Conservation (phyloP, 2,329 filamentous ascomycete species). For the Tetracladium maxilliforme region DNA sequence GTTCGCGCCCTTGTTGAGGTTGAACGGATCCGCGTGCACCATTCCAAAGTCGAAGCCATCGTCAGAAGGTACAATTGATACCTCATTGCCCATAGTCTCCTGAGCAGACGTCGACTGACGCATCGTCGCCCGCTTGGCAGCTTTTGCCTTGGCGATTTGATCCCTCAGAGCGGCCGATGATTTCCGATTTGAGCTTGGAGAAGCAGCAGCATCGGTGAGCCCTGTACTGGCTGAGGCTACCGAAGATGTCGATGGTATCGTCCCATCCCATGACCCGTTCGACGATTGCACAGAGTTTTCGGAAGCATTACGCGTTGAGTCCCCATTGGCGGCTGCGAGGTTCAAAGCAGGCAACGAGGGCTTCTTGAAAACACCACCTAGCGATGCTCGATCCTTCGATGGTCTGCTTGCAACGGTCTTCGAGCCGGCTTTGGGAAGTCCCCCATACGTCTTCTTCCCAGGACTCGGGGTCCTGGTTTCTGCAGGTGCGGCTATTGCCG, state of each 20-base stretch:
- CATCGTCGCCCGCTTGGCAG: slow-evolving; percentile 46
- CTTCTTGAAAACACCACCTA: slow-evolving; percentile 39
- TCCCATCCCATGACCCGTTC: too few relatives aligned
- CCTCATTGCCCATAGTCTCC: slow-evolving; percentile 11
- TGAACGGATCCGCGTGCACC: slow-evolving; percentile 51
- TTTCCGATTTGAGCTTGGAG: slow-evolving; percentile 41
- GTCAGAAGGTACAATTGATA: slow-evolving; percentile 30
- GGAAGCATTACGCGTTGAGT: slow-evolving; percentile 18
- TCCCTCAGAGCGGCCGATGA: slow-evolving; percentile 74
- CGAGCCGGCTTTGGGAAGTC: slow-evolving; percentile 23
- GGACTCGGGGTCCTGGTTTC: slow-evolving; percentile 24
- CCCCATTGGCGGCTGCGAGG: slow-evolving; percentile 11
- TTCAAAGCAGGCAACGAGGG: slow-evolving; percentile 29
- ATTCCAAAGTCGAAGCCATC: slow-evolving; percentile 41
- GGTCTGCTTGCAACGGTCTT: slow-evolving; percentile 30
- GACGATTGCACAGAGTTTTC: slow-evolving; percentile 1
- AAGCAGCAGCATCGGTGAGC: slow-evolving; percentile 23
- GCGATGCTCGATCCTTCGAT: slow-evolving; percentile 33
- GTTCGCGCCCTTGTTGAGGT: slow-evolving; percentile 42
- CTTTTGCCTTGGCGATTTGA: slow-evolving; percentile 86
- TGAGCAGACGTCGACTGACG: slow-evolving; percentile 13
- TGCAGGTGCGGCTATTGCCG: too few relatives aligned
- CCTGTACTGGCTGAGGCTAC: slow-evolving; percentile 5
- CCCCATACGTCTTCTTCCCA: slow-evolving; percentile 15
- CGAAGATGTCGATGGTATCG: not conserved